Evolutionary conservation across 2,329 filamentous ascomycete genomes (phyloP).

Genomic region (Bisporella sp.): DNA sequence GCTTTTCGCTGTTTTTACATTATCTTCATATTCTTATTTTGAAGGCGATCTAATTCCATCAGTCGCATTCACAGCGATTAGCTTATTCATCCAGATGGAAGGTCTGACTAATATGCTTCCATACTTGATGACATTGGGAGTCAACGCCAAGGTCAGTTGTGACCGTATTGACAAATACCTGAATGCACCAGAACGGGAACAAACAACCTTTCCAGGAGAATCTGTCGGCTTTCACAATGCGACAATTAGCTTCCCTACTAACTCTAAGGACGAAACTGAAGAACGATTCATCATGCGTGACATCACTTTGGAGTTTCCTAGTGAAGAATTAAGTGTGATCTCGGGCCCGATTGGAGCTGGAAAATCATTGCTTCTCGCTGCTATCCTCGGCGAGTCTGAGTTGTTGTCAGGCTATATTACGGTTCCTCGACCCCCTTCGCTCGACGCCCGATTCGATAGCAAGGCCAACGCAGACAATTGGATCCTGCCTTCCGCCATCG

Average conservation of each 20-base stretch:
- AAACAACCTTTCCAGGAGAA: constrained; percentile 42
- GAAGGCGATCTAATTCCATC: constrained; percentile 59
- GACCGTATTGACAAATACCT: constrained; percentile 66
- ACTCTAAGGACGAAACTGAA: constrained; percentile 47
- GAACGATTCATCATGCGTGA: constrained; percentile 59
- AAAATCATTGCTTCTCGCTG: constrained; percentile 66
- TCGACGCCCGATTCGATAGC: constrained; percentile 49
- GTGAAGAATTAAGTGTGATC: constrained; percentile 62
- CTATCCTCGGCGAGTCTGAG: constrained; percentile 69
- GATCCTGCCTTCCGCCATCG: constrained; percentile 60
- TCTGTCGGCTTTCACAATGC: constrained; percentile 58
- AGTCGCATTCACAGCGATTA: constrained; percentile 71
- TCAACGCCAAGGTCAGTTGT: constrained; percentile 68
- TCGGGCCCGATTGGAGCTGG: constrained; percentile 71
- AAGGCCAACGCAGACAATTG: constrained; percentile 54
- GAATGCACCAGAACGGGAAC: constrained; percentile 50
- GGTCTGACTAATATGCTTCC: constrained; percentile 61
- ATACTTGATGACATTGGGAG: constrained; percentile 57
- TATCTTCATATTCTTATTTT: constrained; percentile 59
- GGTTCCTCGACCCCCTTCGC: constrained; percentile 40
- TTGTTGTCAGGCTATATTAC: constrained; percentile 54
- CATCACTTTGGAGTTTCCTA: constrained; percentile 58
- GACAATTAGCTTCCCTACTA: constrained; percentile 64
- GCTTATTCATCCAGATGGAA: constrained; percentile 65
- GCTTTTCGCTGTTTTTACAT: constrained; percentile 60